Conservation (phyloP, 2,329 filamentous ascomycete genomes). For the Colletotrichum endophyticum region DNA sequence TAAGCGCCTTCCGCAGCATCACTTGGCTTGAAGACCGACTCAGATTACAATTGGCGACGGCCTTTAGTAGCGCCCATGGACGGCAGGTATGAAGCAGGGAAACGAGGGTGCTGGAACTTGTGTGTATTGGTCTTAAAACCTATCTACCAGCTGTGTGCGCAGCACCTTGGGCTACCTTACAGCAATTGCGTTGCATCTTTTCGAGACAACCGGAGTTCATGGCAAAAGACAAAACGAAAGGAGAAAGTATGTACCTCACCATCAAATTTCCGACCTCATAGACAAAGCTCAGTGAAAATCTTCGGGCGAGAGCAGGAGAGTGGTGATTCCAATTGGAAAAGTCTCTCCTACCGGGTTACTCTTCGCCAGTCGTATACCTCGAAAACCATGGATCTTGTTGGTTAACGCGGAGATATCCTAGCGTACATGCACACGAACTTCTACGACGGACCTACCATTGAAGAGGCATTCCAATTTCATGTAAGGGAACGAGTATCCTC, state of each 20-base stretch:
- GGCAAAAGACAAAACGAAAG: neutral
- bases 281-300: slow-evolving; percentile 70
- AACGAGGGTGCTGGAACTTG: neutral
- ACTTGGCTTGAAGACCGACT: neutral
- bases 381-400: slow-evolving; percentile 73
- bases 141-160: neutral
- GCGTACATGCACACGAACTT: slow-evolving; percentile 51
- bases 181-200: neutral
- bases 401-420: slow-evolving; percentile 89
- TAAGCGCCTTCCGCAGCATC: neutral
- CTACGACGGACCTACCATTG: neutral
- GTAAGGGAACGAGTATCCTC: neutral
- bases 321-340: slow-evolving; percentile 50
- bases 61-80: neutral
- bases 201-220: neutral
- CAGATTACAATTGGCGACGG: neutral
- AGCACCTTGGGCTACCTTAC: neutral
- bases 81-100: neutral
- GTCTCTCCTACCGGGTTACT: slow-evolving; percentile 60
- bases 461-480: slow-evolving; percentile 21
- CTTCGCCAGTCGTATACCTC: slow-evolving; percentile 96
- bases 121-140: neutral
- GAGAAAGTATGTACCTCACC: slow-evolving; percentile 71
- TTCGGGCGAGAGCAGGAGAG: slow-evolving; percentile 74
- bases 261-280: slow-evolving; percentile 82